A percentile compares a stretch with the other conserved stretches of the same genome.
These are phyloP conservation scores for Cytospora piceae DNA, from an alignment of 2,329 filamentous ascomycete species.

Conservation along the genomic window DNA sequence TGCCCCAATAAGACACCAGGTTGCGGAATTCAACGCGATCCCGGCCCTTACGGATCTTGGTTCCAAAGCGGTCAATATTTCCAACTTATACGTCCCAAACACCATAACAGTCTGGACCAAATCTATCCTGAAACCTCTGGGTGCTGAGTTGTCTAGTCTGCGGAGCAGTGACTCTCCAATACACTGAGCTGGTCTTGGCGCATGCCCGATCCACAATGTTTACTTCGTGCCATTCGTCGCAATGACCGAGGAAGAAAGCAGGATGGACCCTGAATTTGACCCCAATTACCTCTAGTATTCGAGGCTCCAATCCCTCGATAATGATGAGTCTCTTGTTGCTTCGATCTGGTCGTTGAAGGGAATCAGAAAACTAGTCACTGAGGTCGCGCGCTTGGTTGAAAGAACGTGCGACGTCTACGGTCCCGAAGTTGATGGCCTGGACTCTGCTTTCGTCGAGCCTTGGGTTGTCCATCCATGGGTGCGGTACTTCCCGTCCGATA, in stretches of 20 bases:
- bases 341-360: not conserved
- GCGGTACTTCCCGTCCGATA: not conserved
- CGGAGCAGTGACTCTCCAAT: not conserved
- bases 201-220: not conserved
- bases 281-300: not conserved
- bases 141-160: not conserved
- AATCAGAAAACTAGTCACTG: not conserved
- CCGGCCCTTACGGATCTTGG: not conserved
- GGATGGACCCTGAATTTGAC: not conserved
- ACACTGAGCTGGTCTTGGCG: not conserved
- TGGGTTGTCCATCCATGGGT: not conserved
- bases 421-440: not conserved
- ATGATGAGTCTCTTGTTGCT: not conserved
- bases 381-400: not conserved
- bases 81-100: not conserved
- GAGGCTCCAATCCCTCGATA: not conserved
- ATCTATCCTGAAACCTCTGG: not conserved
- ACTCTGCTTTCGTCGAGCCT: not conserved
- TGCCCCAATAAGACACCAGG: not conserved
- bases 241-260: not conserved
- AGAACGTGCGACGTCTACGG: not conserved
- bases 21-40: not conserved
- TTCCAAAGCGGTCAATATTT: not conserved
- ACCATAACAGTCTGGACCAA: not conserved
- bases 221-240: not conserved